These are phyloP conservation scores for Dictyostelium capitatum DNA, from an alignment of 78 protist genomes.

Conservation along the genomic window DNA sequence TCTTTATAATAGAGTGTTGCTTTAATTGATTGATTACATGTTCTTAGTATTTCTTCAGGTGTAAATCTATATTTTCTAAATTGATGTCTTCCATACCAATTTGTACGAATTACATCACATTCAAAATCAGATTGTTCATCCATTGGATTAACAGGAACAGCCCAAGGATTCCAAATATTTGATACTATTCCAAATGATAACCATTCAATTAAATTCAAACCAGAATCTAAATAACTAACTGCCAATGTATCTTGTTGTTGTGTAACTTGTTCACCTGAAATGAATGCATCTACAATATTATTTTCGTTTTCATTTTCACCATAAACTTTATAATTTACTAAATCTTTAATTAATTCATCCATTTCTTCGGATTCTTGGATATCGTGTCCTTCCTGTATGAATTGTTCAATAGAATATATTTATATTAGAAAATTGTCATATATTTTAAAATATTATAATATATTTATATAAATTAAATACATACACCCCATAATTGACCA, in stretches of 20 bases:
- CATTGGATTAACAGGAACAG: not conserved
- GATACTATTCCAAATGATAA: slow-evolving; percentile 46
- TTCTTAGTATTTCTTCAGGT: slow-evolving; percentile 35
- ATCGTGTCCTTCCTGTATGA: slow-evolving; percentile 19
- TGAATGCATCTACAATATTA: slow-evolving; percentile 42
- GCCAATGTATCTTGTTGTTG: not conserved
- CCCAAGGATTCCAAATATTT: slow-evolving; percentile 37
- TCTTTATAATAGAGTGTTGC: slow-evolving; percentile 47
- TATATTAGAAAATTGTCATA: not conserved
- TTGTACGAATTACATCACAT: slow-evolving; percentile 51
- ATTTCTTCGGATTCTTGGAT: slow-evolving; percentile 29
- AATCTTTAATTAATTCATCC: slow-evolving; percentile 14
- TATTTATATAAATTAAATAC: not conserved
- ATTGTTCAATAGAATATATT: no score
- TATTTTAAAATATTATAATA: no score
- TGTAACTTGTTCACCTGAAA: not conserved
- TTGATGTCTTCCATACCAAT: slow-evolving; percentile 78
- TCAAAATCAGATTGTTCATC: slow-evolving; percentile 33
- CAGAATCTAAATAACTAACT: slow-evolving; percentile 31
- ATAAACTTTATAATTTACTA: not conserved
- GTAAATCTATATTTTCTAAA: slow-evolving; percentile 54
- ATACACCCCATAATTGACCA: slow-evolving; percentile 79
- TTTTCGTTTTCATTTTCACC: not conserved
- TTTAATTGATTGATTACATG: not conserved
- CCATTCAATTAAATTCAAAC: slow-evolving; percentile 60